Percentiles rank a stretch among this genome's conserved stretches.
Conservation (phyloP, 148 eudicot genomes). For the Nyssa sinensis region DNA sequence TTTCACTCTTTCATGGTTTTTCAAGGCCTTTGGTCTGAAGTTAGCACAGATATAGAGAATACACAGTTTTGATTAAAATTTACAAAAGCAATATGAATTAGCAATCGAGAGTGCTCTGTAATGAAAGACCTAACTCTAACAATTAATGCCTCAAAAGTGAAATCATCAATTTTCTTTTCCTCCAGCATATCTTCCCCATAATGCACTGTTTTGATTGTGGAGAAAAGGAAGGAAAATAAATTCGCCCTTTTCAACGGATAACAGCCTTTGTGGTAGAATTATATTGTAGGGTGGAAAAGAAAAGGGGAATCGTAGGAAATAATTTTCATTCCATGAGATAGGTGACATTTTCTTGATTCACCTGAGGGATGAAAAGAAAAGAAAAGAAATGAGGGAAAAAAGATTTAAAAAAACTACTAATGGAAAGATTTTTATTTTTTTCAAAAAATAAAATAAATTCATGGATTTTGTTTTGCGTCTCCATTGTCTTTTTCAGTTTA, state of each 20-base stretch:
- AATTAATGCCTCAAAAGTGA: not conserved
- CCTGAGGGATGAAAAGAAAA: not conserved
- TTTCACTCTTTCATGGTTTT: no score
- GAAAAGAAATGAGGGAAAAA: no score
- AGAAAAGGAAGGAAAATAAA: slow-evolving; percentile 6
- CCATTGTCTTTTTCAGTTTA: not conserved
- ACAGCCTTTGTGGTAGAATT: not conserved
- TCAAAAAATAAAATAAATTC: not conserved
- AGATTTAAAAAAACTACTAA: no score
- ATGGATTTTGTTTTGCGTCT: not conserved
- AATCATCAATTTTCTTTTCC: not conserved
- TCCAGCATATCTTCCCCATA: not conserved
- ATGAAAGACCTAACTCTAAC: not conserved
- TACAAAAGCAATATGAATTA: not conserved
- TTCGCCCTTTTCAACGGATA: not conserved
- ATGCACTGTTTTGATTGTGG: not conserved
- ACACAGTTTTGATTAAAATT: not conserved
- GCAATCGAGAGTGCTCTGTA: not conserved
- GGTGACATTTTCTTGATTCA: not conserved
- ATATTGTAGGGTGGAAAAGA: not conserved
- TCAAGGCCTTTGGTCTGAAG: no score
- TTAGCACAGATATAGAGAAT: no score
- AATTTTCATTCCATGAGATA: no score
- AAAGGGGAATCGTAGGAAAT: not conserved
- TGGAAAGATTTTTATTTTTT: no score